Base-by-base conservation (phyloP, 805 yeast species). In the Myxozyma nipponensis region DNA sequence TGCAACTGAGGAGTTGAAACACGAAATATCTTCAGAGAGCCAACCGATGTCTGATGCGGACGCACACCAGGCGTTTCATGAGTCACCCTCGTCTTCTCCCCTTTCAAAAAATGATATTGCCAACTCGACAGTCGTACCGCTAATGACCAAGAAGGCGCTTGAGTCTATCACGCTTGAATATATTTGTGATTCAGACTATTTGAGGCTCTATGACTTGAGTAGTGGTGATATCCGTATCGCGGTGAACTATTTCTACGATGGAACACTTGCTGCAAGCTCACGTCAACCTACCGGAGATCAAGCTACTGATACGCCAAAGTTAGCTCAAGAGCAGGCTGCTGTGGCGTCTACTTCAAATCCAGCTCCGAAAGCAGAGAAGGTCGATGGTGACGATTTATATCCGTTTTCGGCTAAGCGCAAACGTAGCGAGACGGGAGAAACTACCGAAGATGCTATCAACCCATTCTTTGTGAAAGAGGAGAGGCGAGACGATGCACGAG, bases 211-310 rank as follows among this genome's bases (percentile, higher is more conserved):
- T 9, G 42, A 47, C 15, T 25, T 50, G 2, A 42, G 56, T 23
- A 50, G 34, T 4, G 50, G 52, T 24, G 58, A 56, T 44, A 26
- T 54, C 25, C 47, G 35, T n/a, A 41, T 40, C 4, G 59, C 59
- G 3, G 40, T 54, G 19, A 55, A 55, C 21, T 43, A 47, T 7
- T 24, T 43, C 18, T 42, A 47, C 19, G 59, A 55, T 32, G 53
- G 58, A n/a, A 37, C 50, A 6, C 36, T 46, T n/a, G n/a, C n/a
- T n/a, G n/a, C n/a, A n/a, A n/a, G n/a, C n/a, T n/a, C n/a, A n/a
- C n/a, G n/a, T n/a, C n/a, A n/a, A n/a, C n/a, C n/a, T n/a, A n/a
- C n/a, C n/a, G n/a, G n/a, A n/a, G n/a, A n/a, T n/a, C n/a, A n/a
- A n/a, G n/a, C n/a, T n/a, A n/a, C n/a, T n/a, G 10, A 30, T 3